These are phyloP conservation scores for Penicillium freii DNA, from an alignment of 2,329 filamentous ascomycete genomes.

Conservation along the genomic window DNA sequence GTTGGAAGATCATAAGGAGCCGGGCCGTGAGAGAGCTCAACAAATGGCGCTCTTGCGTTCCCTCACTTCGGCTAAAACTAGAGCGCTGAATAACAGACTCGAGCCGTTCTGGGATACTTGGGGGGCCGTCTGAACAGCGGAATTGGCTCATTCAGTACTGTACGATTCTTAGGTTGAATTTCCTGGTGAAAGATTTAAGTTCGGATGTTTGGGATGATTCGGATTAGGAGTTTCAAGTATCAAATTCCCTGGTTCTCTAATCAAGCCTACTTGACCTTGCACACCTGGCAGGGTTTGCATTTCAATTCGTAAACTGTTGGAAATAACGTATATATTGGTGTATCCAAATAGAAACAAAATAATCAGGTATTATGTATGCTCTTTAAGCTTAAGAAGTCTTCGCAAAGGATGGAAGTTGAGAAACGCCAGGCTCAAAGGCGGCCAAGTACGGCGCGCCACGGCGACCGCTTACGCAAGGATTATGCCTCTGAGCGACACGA, in stretches of 20 bases:
- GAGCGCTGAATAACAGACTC: background rate
- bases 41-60: background rate
- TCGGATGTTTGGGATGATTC: background rate
- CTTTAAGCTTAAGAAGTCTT: background rate
- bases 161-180: background rate
- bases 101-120: background rate
- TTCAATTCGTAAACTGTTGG: no score
- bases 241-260: no score
- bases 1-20: background rate
- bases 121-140: background rate
- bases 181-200: background rate
- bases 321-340: background rate
- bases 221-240: background rate
- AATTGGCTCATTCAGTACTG: background rate
- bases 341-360: background rate
- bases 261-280: no score
- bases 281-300: no score
- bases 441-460: background rate
- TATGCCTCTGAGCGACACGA: slow-evolving; percentile 7
- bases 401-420: background rate
- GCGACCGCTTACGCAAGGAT: slow-evolving; percentile 2
- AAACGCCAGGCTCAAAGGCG: background rate
- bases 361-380: background rate
- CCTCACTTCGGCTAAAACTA: background rate
- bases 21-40: background rate